Conservation (phyloP, 106 monocot genomes). For the Dioscorea alata region DNA sequence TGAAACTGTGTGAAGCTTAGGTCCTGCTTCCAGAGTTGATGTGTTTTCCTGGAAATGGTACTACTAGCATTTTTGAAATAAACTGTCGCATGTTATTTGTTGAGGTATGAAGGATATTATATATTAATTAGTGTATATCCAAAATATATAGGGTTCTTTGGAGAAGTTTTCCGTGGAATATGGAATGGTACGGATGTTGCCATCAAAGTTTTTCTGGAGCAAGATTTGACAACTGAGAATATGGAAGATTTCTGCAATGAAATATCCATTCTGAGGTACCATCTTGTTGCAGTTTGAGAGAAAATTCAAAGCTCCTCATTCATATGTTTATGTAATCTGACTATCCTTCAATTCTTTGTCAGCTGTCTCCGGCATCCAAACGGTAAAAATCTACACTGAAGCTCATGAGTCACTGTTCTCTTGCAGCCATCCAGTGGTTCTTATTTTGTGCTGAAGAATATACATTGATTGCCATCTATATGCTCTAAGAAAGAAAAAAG, state of each 20-base stretch:
- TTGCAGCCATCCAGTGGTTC: too few relatives aligned
- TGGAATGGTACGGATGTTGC: slow-evolving; percentile 98
- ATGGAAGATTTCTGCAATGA: slow-evolving; percentile 97
- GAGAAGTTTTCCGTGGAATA: slow-evolving; percentile 92
- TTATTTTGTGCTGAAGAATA: too few relatives aligned
- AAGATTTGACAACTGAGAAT: slow-evolving; percentile 88
- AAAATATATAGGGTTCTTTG: slow-evolving; percentile 68
- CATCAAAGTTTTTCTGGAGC: slow-evolving; percentile 86
- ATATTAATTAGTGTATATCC: neutral
- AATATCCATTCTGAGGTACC: slow-evolving; percentile 81
- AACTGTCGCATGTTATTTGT: neutral
- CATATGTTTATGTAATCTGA: slow-evolving; percentile 9
- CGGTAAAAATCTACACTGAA: slow-evolving; percentile 35
- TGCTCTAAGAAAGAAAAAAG: too few relatives aligned
- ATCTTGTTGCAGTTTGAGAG: neutral
- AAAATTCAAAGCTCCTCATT: neutral
- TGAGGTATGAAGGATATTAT: neutral
- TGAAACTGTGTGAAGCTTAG: neutral
- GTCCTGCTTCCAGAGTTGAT: neutral
- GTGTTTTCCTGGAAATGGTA: neutral
- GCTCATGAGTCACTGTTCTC: too few relatives aligned
- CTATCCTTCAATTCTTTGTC: slow-evolving; percentile 30
- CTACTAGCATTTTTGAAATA: too few relatives aligned
- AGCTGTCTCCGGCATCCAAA: slow-evolving; percentile 97
- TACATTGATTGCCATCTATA: too few relatives aligned